phyloP scores from a whole-genome alignment of 192 early-diverging fungal species.

The Gaertneriomyces semiglobifer region DNA sequence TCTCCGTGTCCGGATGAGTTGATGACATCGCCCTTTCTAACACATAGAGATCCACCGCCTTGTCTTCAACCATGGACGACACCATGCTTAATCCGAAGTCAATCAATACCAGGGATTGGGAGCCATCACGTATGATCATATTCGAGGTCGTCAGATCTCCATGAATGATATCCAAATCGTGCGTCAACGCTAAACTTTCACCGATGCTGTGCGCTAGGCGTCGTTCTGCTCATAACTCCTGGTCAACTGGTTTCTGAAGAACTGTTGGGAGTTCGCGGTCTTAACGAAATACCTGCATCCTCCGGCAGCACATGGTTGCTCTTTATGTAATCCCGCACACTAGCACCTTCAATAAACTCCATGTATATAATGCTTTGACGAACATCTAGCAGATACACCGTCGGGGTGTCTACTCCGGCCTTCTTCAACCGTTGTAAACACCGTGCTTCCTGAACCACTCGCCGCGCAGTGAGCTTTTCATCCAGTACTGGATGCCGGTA shows the following conservation, averaged over 20 bases:
- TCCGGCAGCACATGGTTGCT: not conserved
- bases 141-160: slow-evolving; percentile 98
- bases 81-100: slow-evolving; percentile 96
- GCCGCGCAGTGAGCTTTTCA: slow-evolving; percentile 68
- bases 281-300: not conserved
- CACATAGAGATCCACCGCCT: slow-evolving; percentile 99
- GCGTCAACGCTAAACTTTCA: slow-evolving; percentile 72
- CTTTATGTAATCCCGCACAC: slow-evolving; percentile 60
- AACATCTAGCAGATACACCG: slow-evolving; percentile 76
- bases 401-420: slow-evolving; percentile 75
- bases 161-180: slow-evolving; percentile 82
- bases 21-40: slow-evolving; percentile 87
- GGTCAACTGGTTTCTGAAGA: not conserved
- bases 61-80: slow-evolving; percentile 84
- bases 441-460: slow-evolving; percentile 84
- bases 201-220: slow-evolving; percentile 32
- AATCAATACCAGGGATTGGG: slow-evolving; percentile 67
- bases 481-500: slow-evolving; percentile 92
- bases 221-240: not conserved
- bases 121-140: slow-evolving; percentile 65
- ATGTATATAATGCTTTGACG: slow-evolving; percentile 76
- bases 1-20: slow-evolving; percentile 85
- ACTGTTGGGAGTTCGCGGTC: not conserved
- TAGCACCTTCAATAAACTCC: slow-evolving; percentile 79
- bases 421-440: slow-evolving; percentile 69